phyloP scores from a whole-genome alignment of 768 basidiomycete species.

The Lactifluus pinguis region DNA sequence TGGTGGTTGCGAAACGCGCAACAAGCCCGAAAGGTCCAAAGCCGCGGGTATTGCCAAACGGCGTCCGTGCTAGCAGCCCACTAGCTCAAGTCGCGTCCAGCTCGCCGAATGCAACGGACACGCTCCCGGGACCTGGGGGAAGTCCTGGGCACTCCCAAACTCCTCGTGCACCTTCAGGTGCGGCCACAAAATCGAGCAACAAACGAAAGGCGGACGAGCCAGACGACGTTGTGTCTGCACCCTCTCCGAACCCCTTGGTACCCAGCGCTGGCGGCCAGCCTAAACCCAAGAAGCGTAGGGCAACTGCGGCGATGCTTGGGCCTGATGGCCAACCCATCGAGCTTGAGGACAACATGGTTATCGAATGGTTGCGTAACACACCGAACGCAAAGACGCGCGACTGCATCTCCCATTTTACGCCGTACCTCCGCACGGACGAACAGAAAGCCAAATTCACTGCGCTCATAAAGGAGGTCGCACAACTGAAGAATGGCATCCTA shows the following conservation, averaged over 20 bases:
- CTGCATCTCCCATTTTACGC: constrained; percentile 72
- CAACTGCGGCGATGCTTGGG: constrained; percentile 24
- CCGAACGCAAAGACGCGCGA: constrained; percentile 67
- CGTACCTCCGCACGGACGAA: constrained; percentile 57
- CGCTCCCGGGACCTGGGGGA: constrained; percentile 20
- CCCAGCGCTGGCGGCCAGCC: constrained; percentile 25
- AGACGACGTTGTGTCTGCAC: constrained; percentile 3
- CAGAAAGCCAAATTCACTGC: constrained; percentile 71
- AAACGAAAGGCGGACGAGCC: constrained; percentile 53
- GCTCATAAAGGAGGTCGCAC: constrained; percentile 72
- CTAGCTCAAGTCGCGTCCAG: constrained; percentile 31
- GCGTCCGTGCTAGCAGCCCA: constrained; percentile 53
- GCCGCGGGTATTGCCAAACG: constrained; percentile 34
- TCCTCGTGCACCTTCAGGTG: constrained; percentile 20
- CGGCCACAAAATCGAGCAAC: constrained; percentile 31
- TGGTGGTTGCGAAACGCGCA: constrained; percentile 72
- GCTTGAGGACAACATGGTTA: constrained; percentile 53
- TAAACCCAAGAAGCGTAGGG: constrained; percentile 51
- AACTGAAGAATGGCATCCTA: constrained; percentile 57
- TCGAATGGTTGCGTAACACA: constrained; percentile 67
- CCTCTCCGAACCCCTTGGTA: constrained; percentile 12
- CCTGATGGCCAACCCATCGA: constrained; percentile 40
- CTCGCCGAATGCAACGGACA: constrained; percentile 28
- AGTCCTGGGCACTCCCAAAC: constrained; percentile 22
- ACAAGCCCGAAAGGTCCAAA: constrained; percentile 73